Evolutionary conservation across 2,329 filamentous ascomycete genomes (phyloP).

Genomic region (Chrysoporthe austroafricana): DNA sequence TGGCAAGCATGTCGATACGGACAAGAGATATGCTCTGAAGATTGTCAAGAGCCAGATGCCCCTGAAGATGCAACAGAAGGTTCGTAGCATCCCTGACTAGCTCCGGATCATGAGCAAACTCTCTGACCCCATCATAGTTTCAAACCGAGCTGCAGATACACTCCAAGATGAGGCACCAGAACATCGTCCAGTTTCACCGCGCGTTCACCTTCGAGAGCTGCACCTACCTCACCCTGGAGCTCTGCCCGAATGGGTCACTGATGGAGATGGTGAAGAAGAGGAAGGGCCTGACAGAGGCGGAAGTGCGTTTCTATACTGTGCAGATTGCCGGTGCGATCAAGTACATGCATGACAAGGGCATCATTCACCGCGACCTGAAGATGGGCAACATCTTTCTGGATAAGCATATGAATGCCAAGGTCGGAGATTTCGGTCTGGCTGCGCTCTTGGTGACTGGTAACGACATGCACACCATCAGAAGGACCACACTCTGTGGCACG

Average conservation of each 20-base stretch:
- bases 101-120: not conserved
- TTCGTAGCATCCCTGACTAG: conserved; percentile 39
- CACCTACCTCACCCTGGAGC: conserved; percentile 91
- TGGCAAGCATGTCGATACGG: conserved; percentile 67
- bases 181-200: conserved; percentile 93
- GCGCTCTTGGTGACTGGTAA: conserved; percentile 89
- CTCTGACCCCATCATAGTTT: conserved; percentile 50
- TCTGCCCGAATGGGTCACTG: conserved; percentile 93
- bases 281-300: conserved; percentile 87
- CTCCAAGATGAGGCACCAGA: conserved; percentile 94
- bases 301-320: conserved; percentile 90
- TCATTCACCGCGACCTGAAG: conserved; percentile 95
- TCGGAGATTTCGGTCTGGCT: conserved; percentile 95
- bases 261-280: conserved; percentile 97
- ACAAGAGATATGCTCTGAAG: conserved; percentile 74
- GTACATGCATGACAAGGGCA: conserved; percentile 93
- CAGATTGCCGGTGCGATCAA: conserved; percentile 97
- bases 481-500: conserved; percentile 94
- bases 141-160: conserved; percentile 94
- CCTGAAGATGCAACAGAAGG: conserved; percentile 83
- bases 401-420: conserved; percentile 93
- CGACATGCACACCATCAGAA: conserved; percentile 80
- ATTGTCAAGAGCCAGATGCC: conserved; percentile 85
- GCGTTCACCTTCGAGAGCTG: conserved; percentile 88
- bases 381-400: conserved; percentile 98